Evolutionary conservation across 148 eudicot genomes (phyloP), one percentile per base, ranked within the genome.

Genomic region (Tetragonia tetragonoides): DNA sequence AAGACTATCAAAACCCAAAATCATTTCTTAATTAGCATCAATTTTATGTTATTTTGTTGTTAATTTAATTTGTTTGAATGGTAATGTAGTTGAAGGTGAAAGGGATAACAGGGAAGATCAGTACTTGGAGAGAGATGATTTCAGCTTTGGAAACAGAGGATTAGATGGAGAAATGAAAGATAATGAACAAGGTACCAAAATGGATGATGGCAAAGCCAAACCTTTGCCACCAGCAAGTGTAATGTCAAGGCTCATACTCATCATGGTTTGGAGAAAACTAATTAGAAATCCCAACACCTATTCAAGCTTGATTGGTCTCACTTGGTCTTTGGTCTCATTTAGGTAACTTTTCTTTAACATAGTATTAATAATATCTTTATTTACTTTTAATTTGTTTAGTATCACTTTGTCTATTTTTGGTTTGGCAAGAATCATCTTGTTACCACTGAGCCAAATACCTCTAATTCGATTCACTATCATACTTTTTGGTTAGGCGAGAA

Each of bases 261-360:
- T 95, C 75, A 92, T 95, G 98, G 98, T 95, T 63, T 95, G 98
- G 98, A 92, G 98, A 80, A 95, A 95, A 82, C 91, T 95, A 42
- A 95, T 95, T 34, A 88, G 97, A 75, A 95, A 95, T 75, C 98
- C 98, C 24, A 95, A 95, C 88, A 95, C 98, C 56, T 95, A 95
- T 65, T 95, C 98, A 14, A 92, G 97, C 83, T 83, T 92, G 68
- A 87, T 95, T 77, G 98, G 98, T 34, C 93, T 95, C 46, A 86
- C 81, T 37, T 95, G 98, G 98, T 92, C 98, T 79, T 85, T 94
- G 51, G 89, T 92, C 80, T 90, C 89, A 46, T 94, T 88, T 91
- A 92, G 92, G 98, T 94, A 65, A 12, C 10, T 59, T 54, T 40
- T 37, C 8, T 21, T 73, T 4, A 60, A 70, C 18, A 49, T 23